These are phyloP conservation scores for Calocera viscosa DNA, from an alignment of 768 basidiomycete genomes.

Conservation along the genomic window DNA sequence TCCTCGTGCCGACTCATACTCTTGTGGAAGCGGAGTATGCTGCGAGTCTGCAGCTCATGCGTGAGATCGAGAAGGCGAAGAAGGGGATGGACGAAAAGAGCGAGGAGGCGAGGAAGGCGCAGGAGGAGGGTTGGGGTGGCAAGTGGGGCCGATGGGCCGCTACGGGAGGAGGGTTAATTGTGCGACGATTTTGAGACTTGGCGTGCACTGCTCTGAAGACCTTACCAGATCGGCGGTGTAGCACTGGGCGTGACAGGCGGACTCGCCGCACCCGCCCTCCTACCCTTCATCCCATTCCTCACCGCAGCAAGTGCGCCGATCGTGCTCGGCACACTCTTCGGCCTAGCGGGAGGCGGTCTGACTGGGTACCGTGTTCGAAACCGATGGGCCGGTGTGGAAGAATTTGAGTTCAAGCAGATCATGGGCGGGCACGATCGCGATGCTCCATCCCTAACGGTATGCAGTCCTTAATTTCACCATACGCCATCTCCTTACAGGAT, in stretches of 20 bases:
- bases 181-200: too few species aligned
- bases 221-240: slow-evolving; percentile 24
- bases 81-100: slow-evolving; percentile 20
- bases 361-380: slow-evolving; percentile 28
- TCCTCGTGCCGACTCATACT: slow-evolving; percentile 12
- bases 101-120: slow-evolving; percentile 23
- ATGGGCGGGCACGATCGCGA: slow-evolving; percentile 22
- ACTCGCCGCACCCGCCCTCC: slow-evolving; percentile 31
- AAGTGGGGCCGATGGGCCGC: slow-evolving; percentile 26
- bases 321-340: slow-evolving; percentile 31
- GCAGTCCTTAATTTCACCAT: not conserved
- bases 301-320: slow-evolving; percentile 28
- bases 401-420: slow-evolving; percentile 32
- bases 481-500: not conserved
- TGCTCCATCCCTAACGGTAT: not conserved
- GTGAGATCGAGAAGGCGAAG: slow-evolving; percentile 15
- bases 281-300: slow-evolving; percentile 28
- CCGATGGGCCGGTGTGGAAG: slow-evolving; percentile 31
- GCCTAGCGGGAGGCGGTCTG: slow-evolving; percentile 31
- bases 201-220: not conserved
- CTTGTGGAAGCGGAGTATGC: slow-evolving; percentile 17
- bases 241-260: slow-evolving; percentile 32
- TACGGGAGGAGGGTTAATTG: slow-evolving; percentile 30
- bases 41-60: slow-evolving; percentile 17
- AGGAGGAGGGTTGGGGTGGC: slow-evolving; percentile 31